Base-by-base conservation (phyloP, 495 filamentous ascomycete genomes). In the Penicillium dipodomyicola region DNA sequence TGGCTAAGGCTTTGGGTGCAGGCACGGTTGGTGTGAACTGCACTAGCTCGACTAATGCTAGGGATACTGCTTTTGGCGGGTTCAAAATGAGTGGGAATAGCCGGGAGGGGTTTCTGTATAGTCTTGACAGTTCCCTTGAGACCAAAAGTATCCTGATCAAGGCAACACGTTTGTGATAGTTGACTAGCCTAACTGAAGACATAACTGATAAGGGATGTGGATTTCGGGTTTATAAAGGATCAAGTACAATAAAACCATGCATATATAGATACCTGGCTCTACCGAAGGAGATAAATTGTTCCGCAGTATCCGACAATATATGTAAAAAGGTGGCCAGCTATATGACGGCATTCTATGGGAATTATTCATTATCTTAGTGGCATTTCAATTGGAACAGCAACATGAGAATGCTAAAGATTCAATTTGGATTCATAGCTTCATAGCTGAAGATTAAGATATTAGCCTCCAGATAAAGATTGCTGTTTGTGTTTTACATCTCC, bases 51-150 rank as follows among this genome's bases (percentile, higher is more conserved):
- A 87, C 66, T 77, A 75, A 53, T 61, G 86, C 72, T 0, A 79
- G 75, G 45, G 80, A 80, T 55, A 80, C 90, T 45, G 89, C 90
- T 14, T 94, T 95, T 73, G 92, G 92, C 30, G 92, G 93, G 1
- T 88, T 91, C 48, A 96, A 96, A 78, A 88, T 92, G 81, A 90
- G 86, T 67, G 93, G 91, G n/a, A 88, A 89, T 65, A 92, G 91
- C 3, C 73, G 91, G 22, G 89, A 94, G 74, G 48, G 61, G 41
- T 43, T 55, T 25, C 22, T 72, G 57, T 65, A 76, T 58, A 78
- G 75, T 53, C 65, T 82, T 61, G 70, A 78, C 30, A 76, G 73
- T 41, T 82, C 74, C 54, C 56, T 82, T 39, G 77, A 82, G 68
- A 22, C 22, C 22, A 22, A 22, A 2, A 72, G 73, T 35, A 69